phyloP scores from a whole-genome alignment of 305 asterid genomes.

The Ilex paraguariensis region DNA sequence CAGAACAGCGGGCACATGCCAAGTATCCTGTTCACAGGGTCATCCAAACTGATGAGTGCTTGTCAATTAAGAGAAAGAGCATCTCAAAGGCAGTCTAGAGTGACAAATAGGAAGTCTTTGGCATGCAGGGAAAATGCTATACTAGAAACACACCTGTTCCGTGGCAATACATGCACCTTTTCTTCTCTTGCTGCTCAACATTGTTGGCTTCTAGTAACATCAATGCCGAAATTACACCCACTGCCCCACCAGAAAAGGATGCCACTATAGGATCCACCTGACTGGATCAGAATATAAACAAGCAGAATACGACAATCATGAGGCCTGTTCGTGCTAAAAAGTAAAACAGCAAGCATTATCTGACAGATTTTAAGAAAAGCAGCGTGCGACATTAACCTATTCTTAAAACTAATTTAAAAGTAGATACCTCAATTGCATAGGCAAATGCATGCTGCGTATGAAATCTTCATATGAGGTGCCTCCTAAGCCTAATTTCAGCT shows the following conservation, averaged over 20 bases:
- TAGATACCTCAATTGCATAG: slow-evolving; percentile 71
- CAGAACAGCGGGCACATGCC: slow-evolving; percentile 89
- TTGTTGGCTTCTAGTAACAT: slow-evolving; percentile 84
- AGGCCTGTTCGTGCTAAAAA: neutral
- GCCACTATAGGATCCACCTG: slow-evolving; percentile 95
- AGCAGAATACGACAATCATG: slow-evolving; percentile 3
- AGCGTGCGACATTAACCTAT: too few relatives aligned
- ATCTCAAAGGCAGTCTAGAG: too few relatives aligned
- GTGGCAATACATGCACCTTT: slow-evolving; percentile 81
- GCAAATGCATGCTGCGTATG: slow-evolving; percentile 67
- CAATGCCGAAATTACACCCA: slow-evolving; percentile 78
- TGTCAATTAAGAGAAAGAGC: too few relatives aligned
- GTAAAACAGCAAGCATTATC: slow-evolving; percentile 1
- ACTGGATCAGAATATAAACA: slow-evolving; percentile 33
- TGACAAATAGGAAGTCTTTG: too few relatives aligned
- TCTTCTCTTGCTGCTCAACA: slow-evolving; percentile 84
- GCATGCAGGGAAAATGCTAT: too few relatives aligned
- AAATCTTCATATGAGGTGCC: slow-evolving; percentile 85
- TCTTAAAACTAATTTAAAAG: too few relatives aligned
- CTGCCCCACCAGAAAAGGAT: slow-evolving; percentile 93
- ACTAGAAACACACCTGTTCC: slow-evolving; percentile 59
- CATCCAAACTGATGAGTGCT: slow-evolving; percentile 2
- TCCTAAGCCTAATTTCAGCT: slow-evolving; percentile 83
- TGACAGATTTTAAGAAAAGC: too few relatives aligned
- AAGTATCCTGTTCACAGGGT: slow-evolving; percentile 53